Conservation (phyloP, 106 monocot species). For the Amphibolis antarctica region DNA sequence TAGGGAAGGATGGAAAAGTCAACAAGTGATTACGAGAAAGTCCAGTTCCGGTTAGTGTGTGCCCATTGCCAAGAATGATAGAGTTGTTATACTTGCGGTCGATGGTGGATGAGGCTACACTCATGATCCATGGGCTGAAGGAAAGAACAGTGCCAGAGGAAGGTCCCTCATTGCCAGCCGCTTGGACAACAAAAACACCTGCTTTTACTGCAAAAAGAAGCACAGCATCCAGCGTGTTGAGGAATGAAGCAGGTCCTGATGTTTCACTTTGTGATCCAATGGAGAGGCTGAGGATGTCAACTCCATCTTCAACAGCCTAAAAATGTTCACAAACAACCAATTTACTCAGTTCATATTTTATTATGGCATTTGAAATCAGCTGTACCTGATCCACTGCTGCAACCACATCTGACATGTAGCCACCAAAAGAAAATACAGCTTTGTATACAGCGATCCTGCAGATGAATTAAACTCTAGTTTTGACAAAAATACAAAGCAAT, state of each 20-base stretch:
- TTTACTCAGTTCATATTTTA: neutral
- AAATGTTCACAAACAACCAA: neutral
- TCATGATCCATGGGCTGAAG: constrained; percentile 81
- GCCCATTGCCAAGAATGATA: constrained; percentile 35
- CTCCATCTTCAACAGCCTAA: constrained; percentile 83
- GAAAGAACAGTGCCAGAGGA: constrained; percentile 41
- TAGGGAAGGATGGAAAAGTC: neutral
- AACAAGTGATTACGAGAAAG: constrained; percentile 33
- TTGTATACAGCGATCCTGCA: constrained; percentile 62
- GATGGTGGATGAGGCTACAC: constrained; percentile 53
- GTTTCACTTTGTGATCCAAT: constrained; percentile 43
- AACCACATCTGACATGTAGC: constrained; percentile 76
- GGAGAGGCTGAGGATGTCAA: constrained; percentile 61
- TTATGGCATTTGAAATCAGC: neutral
- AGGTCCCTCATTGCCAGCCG: constrained; percentile 66
- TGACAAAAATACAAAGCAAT: neutral
- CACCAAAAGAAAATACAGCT: constrained; percentile 62
- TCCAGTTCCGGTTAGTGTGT: constrained; percentile 26
- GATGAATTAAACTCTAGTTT: neutral
- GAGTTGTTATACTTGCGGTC: constrained; percentile 66
- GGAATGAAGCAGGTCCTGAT: constrained; percentile 47
- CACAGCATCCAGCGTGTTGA: constrained; percentile 54
- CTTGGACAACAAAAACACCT: constrained; percentile 61
- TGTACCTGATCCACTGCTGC: constrained; percentile 73
- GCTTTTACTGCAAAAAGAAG: constrained; percentile 64